Evolutionary conservation across 208 protist species (phyloP).

Genomic region (Novymonas esmeraldas): DNA sequence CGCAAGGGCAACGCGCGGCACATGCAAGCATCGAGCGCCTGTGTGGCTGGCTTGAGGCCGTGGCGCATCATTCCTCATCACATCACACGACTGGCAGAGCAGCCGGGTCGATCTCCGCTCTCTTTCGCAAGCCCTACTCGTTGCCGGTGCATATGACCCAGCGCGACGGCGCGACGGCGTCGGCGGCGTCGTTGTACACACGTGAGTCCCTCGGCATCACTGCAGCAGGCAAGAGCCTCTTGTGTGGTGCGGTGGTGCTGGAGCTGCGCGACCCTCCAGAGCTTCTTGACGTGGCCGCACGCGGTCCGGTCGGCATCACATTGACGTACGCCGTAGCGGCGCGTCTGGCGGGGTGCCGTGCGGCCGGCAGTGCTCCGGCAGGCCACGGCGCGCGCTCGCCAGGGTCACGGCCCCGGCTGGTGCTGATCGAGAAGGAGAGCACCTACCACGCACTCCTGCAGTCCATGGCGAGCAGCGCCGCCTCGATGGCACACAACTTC

Average conservation of each 20-base stretch:
- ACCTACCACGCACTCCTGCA: constrained; percentile 46
- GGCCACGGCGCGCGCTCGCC: background rate
- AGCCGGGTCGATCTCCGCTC: background rate
- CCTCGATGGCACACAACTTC: background rate
- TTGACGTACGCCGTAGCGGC: constrained; percentile 22
- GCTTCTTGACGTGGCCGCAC: constrained; percentile 11
- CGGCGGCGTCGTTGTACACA: constrained; percentile 26
- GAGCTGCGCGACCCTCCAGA: constrained; percentile 17
- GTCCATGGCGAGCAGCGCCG: background rate
- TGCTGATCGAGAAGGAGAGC: constrained; percentile 87
- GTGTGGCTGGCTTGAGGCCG: constrained; percentile 32
- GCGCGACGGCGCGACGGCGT: background rate
- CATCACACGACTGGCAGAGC: background rate
- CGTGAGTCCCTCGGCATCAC: constrained; percentile 52
- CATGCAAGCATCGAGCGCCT: constrained; percentile 35
- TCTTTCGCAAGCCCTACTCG: constrained; percentile 16
- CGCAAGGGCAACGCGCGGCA: constrained; percentile 32
- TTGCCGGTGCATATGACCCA: background rate
- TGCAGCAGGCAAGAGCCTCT: constrained; percentile 35
- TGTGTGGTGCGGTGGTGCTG: constrained; percentile 42
- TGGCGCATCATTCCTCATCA: constrained; percentile 7
- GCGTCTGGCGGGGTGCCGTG: constrained; percentile 19
- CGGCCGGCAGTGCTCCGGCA: background rate
- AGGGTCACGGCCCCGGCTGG: constrained; percentile 20
- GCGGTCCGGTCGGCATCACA: constrained; percentile 8